These are phyloP conservation scores for Camelina neglecta DNA, from an alignment of 345 rosid genomes.

Conservation along the genomic window DNA sequence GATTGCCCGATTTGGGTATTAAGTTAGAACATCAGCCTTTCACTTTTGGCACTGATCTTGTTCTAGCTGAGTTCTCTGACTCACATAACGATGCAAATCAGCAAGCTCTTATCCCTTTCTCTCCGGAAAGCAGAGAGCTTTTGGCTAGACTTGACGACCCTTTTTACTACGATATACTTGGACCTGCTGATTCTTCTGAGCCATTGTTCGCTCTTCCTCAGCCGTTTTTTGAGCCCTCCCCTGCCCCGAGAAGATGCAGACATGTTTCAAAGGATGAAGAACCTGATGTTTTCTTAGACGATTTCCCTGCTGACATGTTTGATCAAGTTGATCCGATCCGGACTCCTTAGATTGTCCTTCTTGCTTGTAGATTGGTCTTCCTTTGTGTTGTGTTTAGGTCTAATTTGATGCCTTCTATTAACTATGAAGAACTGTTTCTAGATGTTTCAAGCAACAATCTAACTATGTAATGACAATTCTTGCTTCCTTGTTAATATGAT, in stretches of 20 bases:
- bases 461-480: constrained; percentile 35
- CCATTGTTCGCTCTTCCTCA: constrained; percentile 48
- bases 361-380: constrained; percentile 10
- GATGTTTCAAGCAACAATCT: constrained; percentile 24
- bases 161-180: constrained; percentile 57
- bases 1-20: constrained; percentile 44
- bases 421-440: background rate
- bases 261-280: constrained; percentile 44
- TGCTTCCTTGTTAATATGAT: background rate
- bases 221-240: constrained; percentile 54
- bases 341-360: constrained; percentile 49
- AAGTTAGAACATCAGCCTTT: constrained; percentile 46
- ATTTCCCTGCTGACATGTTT: constrained; percentile 73
- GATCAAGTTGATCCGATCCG: constrained; percentile 65
- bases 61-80: constrained; percentile 34
- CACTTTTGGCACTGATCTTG: constrained; percentile 38
- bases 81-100: constrained; percentile 40
- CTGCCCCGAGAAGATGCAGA: constrained; percentile 39
- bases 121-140: constrained; percentile 61
- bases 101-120: constrained; percentile 50
- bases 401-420: background rate
- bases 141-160: constrained; percentile 66
- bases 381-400: constrained; percentile 32
- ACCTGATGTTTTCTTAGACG: constrained; percentile 66
- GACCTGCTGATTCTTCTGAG: constrained; percentile 50